A percentile compares a stretch with the other conserved stretches of the same genome.
Conservation (phyloP, 371 early-diverging fungal species). For the Mucor indicus region DNA sequence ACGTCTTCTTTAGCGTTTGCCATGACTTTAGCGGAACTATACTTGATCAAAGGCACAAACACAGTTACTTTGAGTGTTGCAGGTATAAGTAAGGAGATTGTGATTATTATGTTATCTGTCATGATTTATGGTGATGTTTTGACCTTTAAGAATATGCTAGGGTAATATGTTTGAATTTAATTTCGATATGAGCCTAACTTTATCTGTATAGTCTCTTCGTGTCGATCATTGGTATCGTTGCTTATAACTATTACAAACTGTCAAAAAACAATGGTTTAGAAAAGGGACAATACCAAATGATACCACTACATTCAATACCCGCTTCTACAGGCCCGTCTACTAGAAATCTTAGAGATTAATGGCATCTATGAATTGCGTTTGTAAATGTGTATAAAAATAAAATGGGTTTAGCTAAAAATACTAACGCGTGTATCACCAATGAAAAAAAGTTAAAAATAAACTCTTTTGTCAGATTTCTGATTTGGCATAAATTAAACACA, state of each 20-base stretch:
- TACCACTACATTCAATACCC: slow-evolving; percentile 14
- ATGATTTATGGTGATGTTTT: slow-evolving; percentile 53
- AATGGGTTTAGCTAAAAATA: too few relatives aligned
- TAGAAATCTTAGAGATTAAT: slow-evolving; percentile 20
- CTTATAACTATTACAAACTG: slow-evolving; percentile 57
- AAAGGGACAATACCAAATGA: slow-evolving; percentile 23
- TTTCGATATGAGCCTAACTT: background rate
- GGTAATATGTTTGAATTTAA: slow-evolving; percentile 24
- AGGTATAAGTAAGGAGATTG: slow-evolving; percentile 78
- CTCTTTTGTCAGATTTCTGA: too few relatives aligned
- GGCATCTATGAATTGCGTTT: too few relatives aligned
- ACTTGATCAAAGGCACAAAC: slow-evolving; percentile 76
- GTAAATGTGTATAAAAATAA: too few relatives aligned
- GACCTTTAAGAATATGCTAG: slow-evolving; percentile 45
- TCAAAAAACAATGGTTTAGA: slow-evolving; percentile 27
- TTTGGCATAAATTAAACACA: too few relatives aligned
- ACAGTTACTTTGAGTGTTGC: slow-evolving; percentile 86
- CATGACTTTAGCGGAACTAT: slow-evolving; percentile 82
- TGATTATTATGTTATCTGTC: slow-evolving; percentile 47
- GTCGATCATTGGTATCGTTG: slow-evolving; percentile 59
- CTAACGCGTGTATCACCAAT: too few relatives aligned
- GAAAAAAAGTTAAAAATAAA: too few relatives aligned
- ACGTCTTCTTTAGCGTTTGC: slow-evolving; percentile 60
- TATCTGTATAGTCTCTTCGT: slow-evolving; percentile 41
- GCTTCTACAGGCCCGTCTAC: background rate